phyloP scores from a whole-genome alignment of 169 alveolate genomes.

The Eimeria acervulina region DNA sequence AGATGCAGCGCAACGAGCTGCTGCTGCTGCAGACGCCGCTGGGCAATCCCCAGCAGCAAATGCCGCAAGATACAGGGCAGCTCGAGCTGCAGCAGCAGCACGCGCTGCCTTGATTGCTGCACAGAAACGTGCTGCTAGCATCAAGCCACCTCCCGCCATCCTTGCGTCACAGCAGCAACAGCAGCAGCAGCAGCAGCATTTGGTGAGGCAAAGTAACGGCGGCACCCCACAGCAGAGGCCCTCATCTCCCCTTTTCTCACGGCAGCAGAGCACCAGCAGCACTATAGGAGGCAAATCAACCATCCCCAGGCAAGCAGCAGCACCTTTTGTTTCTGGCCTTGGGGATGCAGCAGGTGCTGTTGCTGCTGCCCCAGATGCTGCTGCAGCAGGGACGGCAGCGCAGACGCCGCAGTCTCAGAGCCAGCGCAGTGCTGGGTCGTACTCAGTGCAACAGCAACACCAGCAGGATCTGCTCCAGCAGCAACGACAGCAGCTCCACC shows the following conservation, averaged over 20 bases:
- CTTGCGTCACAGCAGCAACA: slow-evolving; percentile 24
- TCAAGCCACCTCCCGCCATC: neutral
- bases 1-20: slow-evolving; percentile 76
- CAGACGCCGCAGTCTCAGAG: slow-evolving; percentile 29
- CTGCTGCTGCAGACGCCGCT: slow-evolving; percentile 72
- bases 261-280: slow-evolving; percentile 2
- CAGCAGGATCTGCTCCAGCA: neutral
- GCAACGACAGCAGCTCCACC: neutral
- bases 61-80: slow-evolving; percentile 21
- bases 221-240: neutral
- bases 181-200: slow-evolving; percentile 20
- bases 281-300: neutral
- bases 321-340: neutral
- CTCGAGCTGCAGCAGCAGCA: slow-evolving; percentile 70
- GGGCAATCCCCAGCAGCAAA: slow-evolving; percentile 72
- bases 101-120: slow-evolving; percentile 57
- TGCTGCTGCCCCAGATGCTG: slow-evolving; percentile 12
- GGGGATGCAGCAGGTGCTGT: neutral
- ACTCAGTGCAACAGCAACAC: slow-evolving; percentile 5
- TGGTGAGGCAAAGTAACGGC: neutral
- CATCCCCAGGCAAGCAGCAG: neutral
- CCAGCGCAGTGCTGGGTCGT: neutral
- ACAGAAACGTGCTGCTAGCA: slow-evolving; percentile 36
- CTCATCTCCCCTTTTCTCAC: neutral
- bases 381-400: neutral